Base-by-base conservation (phyloP, 768 basidiomycete species). In the Amyloporia xantha region DNA sequence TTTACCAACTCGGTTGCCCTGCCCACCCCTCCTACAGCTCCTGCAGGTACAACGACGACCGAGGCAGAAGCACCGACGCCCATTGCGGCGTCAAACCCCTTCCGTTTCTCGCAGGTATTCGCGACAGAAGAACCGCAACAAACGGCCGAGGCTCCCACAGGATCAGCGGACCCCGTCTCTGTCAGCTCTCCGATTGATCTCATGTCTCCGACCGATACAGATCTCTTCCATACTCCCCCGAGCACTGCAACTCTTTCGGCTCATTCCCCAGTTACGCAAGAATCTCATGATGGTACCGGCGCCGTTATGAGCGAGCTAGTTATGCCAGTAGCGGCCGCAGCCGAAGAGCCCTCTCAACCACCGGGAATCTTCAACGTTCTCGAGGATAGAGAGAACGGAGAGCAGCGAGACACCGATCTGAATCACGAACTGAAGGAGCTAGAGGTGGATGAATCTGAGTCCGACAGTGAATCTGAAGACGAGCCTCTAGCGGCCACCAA, bases 211-310 rank as follows among this genome's bases (percentile, higher is more conserved):
- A 52, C 57, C 5, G 59, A 59, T 10, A 59, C 60, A 15, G 62
- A 64, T 26, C 15, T 58, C 15, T 87, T 87, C 56, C 67, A 73
- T 42, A 86, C 83, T 0, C 82, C 84, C 24, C 79, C 76, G 1
- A 73, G 74, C 11, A 72, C 76, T 33, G 68, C 70, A 2, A 42
- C 19, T 17, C 5, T 38, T 17, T 6, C 12, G 38, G 20, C 38
- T 17, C 38, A 10, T 39, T 10, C 10, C 19, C 38, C 38, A 7
- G 19, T 21, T 6, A 7, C 38, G 6, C 38, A 39, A 17, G 6
- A 7, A 19, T 19, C 17, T 17, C 12, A 39, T 17, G 20, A 21
- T 6, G 15, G 12, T 39, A 17, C 38, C 6, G 20, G 9, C 19
- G 38, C 12, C 6, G 6, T 17, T 6, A 21, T 19, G 38, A 9